Evolutionary conservation across 176 grass and related monocot genomes (phyloP).

Genomic region (Oryza meyeriana): DNA sequence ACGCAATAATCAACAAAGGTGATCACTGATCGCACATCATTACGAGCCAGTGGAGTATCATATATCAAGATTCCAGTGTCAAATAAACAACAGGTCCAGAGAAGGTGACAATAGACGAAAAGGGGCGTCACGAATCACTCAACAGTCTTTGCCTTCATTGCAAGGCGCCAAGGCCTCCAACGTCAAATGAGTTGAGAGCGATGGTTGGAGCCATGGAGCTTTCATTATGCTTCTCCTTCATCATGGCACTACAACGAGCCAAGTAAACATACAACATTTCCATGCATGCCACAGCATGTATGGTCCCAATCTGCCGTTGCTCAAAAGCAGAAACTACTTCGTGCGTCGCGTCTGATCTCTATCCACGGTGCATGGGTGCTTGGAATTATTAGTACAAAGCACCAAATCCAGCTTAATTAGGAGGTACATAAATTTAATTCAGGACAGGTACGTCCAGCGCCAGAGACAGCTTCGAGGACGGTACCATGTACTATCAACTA

Average conservation of each 20-base stretch:
- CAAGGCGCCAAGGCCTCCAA: not conserved
- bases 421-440: constrained; percentile 4
- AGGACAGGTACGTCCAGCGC: not conserved
- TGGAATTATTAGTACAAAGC: constrained; percentile 28
- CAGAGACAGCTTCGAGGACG: constrained; percentile 12
- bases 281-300: constrained; percentile 16
- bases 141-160: constrained; percentile 29
- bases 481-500: not conserved
- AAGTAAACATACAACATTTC: not conserved
- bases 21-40: not conserved
- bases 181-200: not conserved
- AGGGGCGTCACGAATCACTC: not conserved
- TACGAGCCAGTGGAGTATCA: not conserved
- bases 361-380: not conserved
- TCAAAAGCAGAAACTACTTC: not conserved
- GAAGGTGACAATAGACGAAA: not conserved
- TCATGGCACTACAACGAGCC: constrained; percentile 1
- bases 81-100: not conserved
- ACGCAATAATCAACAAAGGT: not conserved
- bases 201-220: constrained; percentile 39
- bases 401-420: constrained; percentile 26
- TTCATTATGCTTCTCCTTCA: constrained; percentile 17
- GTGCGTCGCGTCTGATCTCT: not conserved
- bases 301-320: constrained; percentile 13
- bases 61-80: not conserved